A percentile compares a stretch with the other conserved stretches of the same genome.
Evolutionary conservation across 23 red algal genomes (phyloP).

Genomic region (Rhodosorus marinus): DNA sequence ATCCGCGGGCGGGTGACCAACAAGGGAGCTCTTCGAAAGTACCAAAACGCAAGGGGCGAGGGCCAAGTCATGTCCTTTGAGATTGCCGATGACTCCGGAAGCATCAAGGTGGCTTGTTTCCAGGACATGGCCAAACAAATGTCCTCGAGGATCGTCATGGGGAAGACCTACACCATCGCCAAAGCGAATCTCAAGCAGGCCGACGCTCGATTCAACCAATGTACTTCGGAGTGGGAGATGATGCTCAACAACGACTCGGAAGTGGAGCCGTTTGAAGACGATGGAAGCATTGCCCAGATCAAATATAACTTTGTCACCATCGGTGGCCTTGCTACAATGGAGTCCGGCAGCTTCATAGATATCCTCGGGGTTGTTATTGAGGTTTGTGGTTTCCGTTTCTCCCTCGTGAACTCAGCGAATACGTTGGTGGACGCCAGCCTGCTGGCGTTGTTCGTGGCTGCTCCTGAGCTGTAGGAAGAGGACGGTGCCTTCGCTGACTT

Average conservation of each 20-base stretch:
- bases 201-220: constrained; percentile 75
- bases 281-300: constrained; percentile 40
- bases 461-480: too few species aligned
- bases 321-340: constrained; percentile 33
- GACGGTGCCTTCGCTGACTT: too few species aligned
- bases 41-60: constrained; percentile 58
- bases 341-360: constrained; percentile 44
- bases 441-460: too few species aligned
- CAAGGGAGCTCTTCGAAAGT: constrained; percentile 64
- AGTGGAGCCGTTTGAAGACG: constrained; percentile 25
- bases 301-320: constrained; percentile 86
- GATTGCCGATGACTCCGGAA: constrained; percentile 62
- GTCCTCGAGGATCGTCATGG: constrained; percentile 40
- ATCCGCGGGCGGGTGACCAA: constrained; percentile 68
- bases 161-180: constrained; percentile 40
- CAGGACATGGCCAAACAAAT: constrained; percentile 16
- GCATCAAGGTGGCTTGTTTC: constrained; percentile 71
- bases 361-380: constrained; percentile 63
- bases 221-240: constrained; percentile 77
- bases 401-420: too few species aligned
- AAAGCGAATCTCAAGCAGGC: constrained; percentile 59
- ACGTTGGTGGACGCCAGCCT: too few species aligned
- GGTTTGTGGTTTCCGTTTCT: too few species aligned
- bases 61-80: constrained; percentile 88
- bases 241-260: constrained; percentile 44